phyloP scores from a whole-genome alignment of 345 rosid genomes.

The Conringia planisiliqua region DNA sequence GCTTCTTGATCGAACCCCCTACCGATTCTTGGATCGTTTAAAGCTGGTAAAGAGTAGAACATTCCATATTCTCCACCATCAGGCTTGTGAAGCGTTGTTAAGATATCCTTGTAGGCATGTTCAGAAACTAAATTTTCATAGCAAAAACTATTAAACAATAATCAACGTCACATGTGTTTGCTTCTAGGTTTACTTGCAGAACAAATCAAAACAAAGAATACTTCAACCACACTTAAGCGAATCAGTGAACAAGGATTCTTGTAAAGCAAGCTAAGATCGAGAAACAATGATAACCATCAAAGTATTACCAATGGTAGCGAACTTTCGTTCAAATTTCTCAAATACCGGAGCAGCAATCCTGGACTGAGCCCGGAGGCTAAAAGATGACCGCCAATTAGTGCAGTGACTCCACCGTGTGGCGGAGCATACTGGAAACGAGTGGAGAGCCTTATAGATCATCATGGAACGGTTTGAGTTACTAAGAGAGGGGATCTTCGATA shows the following conservation, averaged over 20 bases:
- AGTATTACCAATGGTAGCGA: background rate
- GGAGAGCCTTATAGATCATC: background rate
- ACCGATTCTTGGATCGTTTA: background rate
- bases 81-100: background rate
- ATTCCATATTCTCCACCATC: background rate
- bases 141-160: background rate
- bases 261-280: background rate
- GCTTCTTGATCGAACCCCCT: background rate
- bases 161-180: background rate
- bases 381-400: background rate
- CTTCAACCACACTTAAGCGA: background rate
- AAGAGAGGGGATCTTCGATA: background rate
- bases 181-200: background rate
- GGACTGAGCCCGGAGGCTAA: background rate
- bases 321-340: background rate
- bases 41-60: background rate
- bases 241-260: background rate
- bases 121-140: background rate
- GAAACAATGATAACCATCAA: background rate
- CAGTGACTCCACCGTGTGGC: background rate
- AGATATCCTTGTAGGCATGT: background rate
- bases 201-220: background rate
- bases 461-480: no score
- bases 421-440: background rate
- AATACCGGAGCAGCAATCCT: no score